Evolutionary conservation across 202 grass and related monocot genomes (phyloP).

Genomic region (Alloteropsis angusta): DNA sequence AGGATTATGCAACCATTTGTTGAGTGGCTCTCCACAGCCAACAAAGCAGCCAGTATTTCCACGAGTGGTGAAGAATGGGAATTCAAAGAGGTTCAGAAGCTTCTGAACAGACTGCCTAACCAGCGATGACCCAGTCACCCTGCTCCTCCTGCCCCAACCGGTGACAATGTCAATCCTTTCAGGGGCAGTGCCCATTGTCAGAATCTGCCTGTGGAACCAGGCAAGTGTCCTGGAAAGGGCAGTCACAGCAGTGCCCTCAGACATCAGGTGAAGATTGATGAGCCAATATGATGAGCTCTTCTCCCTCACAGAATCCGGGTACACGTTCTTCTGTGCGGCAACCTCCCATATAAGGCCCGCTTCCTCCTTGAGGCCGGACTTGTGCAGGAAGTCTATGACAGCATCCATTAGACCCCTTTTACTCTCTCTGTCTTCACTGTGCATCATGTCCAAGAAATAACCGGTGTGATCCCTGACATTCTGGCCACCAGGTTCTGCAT

Average conservation of each 20-base stretch:
- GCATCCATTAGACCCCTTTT: constrained; percentile 90
- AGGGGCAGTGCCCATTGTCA: constrained; percentile 40
- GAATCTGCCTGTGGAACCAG: constrained; percentile 75
- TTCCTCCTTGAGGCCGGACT: constrained; percentile 84
- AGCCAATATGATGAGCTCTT: constrained; percentile 75
- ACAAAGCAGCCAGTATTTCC: constrained; percentile 86
- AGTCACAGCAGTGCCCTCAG: constrained; percentile 81
- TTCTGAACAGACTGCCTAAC: constrained; percentile 76
- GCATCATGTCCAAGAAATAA: constrained; percentile 84
- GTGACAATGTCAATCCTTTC: constrained; percentile 88
- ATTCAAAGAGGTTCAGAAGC: constrained; percentile 63
- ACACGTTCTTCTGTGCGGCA: constrained; percentile 75
- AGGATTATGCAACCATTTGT: constrained; percentile 75
- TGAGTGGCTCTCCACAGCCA: constrained; percentile 72
- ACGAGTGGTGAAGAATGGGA: constrained; percentile 55
- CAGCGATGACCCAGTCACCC: constrained; percentile 67
- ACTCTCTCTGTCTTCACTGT: constrained; percentile 88
- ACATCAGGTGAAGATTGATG: constrained; percentile 93
- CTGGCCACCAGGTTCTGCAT: constrained; percentile 69
- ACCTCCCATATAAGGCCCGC: constrained; percentile 95
- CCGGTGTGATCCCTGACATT: constrained; percentile 64
- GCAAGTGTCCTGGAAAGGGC: constrained; percentile 79
- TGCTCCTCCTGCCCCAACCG: constrained; percentile 89
- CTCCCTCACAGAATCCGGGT: constrained; percentile 81
- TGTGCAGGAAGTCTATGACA: constrained; percentile 85